These are phyloP conservation scores for Sodiomyces alkalinus DNA, from an alignment of 2,329 filamentous ascomycete genomes.

Conservation along the genomic window DNA sequence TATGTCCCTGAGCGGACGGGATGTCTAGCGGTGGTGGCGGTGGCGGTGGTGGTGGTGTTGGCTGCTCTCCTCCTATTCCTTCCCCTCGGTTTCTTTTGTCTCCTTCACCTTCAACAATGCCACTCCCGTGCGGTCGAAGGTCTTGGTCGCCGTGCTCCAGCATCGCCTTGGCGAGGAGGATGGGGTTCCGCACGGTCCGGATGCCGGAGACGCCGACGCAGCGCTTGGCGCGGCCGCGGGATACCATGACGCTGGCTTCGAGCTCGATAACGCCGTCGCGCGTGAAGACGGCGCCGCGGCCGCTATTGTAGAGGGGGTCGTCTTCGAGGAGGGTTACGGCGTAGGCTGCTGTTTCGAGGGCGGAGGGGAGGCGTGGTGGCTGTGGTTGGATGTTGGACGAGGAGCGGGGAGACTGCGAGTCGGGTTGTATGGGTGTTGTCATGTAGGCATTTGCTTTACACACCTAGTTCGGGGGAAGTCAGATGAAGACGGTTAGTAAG, in stretches of 20 bases:
- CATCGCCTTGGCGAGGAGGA: slow-evolving; percentile 56
- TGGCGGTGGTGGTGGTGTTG: slow-evolving; percentile 1
- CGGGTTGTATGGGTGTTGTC: slow-evolving; percentile 21
- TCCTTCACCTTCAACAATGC: no score
- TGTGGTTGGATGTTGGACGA: no score
- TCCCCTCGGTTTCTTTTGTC: no score
- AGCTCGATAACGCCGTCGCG: slow-evolving; percentile 71
- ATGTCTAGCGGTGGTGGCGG: no score
- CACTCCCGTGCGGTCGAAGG: slow-evolving; percentile 25
- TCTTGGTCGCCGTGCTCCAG: slow-evolving; percentile 51
- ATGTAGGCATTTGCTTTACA: slow-evolving; percentile 31
- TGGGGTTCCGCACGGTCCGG: slow-evolving; percentile 61
- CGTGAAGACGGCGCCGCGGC: slow-evolving; percentile 75
- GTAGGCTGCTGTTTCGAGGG: slow-evolving; percentile 59
- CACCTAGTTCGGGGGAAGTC: slow-evolving; percentile 17
- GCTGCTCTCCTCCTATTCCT: no score
- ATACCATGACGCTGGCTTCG: slow-evolving; percentile 79
- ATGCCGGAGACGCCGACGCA: slow-evolving; percentile 65
- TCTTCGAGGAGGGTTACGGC: slow-evolving; percentile 67
- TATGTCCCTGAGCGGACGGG: slow-evolving; percentile 51
- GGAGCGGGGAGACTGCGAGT: slow-evolving; percentile 2
- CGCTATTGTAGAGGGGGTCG: slow-evolving; percentile 71
- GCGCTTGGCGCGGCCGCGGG: slow-evolving; percentile 54
- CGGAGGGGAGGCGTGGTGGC: slow-evolving; percentile 29
- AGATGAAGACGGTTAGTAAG: background rate